Evolutionary conservation across 2,329 filamentous ascomycete genomes (phyloP).

Genomic region (Aureobasidium musti): DNA sequence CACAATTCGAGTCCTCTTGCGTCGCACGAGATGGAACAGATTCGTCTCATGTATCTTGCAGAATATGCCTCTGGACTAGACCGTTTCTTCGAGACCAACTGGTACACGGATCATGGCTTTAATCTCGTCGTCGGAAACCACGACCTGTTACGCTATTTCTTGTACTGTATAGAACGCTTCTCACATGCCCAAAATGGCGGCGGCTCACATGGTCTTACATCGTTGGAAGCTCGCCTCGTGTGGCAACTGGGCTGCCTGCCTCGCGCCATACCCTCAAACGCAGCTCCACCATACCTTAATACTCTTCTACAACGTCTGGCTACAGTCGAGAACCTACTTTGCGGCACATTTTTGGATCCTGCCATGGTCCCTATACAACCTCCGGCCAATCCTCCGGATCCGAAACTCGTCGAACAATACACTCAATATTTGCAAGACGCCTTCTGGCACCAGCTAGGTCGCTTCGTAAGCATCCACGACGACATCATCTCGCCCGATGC

Average conservation of each 20-base stretch:
- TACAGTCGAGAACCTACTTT: constrained; percentile 74
- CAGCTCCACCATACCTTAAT: constrained; percentile 48
- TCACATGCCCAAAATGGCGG: constrained; percentile 20
- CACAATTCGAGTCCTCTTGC: constrained; percentile 42
- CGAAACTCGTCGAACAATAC: constrained; percentile 30
- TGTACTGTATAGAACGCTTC: constrained; percentile 60
- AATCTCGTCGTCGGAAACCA: background rate
- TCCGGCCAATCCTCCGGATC: constrained; percentile 38
- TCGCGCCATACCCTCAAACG: constrained; percentile 34
- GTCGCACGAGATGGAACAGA: constrained; percentile 69
- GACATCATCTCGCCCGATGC: constrained; percentile 43
- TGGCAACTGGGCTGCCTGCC: constrained; percentile 61
- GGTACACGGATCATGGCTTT: constrained; percentile 62
- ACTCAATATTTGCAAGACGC: constrained; percentile 39
- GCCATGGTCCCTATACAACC: constrained; percentile 53
- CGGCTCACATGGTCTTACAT: constrained; percentile 42
- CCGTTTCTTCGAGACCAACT: constrained; percentile 76
- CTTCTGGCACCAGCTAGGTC: constrained; percentile 80
- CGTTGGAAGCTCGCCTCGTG: constrained; percentile 61
- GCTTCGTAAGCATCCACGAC: constrained; percentile 67
- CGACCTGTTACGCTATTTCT: constrained; percentile 64
- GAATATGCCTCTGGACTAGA: constrained; percentile 75
- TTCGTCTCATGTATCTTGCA: constrained; percentile 70
- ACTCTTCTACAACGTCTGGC: constrained; percentile 67
- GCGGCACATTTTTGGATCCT: constrained; percentile 69